A percentile compares a stretch with the other conserved stretches of the same genome.
These are phyloP conservation scores for Sporothrix phasma DNA, from an alignment of 2,329 filamentous ascomycete genomes.

Conservation along the genomic window DNA sequence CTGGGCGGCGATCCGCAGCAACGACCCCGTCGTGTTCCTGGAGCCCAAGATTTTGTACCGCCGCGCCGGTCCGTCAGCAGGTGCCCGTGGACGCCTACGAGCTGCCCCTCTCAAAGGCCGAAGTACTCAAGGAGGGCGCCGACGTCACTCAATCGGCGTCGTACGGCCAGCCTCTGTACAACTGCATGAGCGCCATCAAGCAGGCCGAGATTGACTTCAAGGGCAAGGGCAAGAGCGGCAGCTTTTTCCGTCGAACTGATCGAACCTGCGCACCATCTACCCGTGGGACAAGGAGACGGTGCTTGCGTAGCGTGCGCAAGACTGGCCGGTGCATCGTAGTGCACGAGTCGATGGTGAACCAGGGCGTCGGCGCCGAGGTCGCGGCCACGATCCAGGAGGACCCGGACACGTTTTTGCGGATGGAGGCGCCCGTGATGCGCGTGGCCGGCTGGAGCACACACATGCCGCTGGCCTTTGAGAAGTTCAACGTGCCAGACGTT, in stretches of 20 bases:
- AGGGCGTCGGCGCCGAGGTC: slow-evolving; percentile 79
- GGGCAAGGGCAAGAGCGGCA: slow-evolving; percentile 37
- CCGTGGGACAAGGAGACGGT: slow-evolving; percentile 83
- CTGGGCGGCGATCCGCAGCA: slow-evolving; percentile 65
- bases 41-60: slow-evolving; percentile 91
- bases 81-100: slow-evolving; percentile 72
- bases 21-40: slow-evolving; percentile 86
- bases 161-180: slow-evolving; percentile 83
- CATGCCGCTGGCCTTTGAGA: slow-evolving; percentile 68
- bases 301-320: slow-evolving; percentile 71
- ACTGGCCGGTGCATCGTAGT: slow-evolving; percentile 81
- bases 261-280: slow-evolving; percentile 77
- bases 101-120: slow-evolving; percentile 77
- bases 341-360: slow-evolving; percentile 86
- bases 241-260: slow-evolving; percentile 75
- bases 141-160: slow-evolving; percentile 78
- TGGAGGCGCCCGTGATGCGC: slow-evolving; percentile 77
- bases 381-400: slow-evolving; percentile 81
- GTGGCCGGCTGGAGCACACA: slow-evolving; percentile 89
- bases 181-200: slow-evolving; percentile 66
- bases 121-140: slow-evolving; percentile 68
- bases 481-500: slow-evolving; percentile 75
- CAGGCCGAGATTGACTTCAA: slow-evolving; percentile 60
- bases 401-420: slow-evolving; percentile 59
- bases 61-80: slow-evolving; percentile 81